Percentiles rank a stretch among this genome's conserved stretches.
phyloP scores from a whole-genome alignment of 306 rosid species.

The Quercus cerris region DNA sequence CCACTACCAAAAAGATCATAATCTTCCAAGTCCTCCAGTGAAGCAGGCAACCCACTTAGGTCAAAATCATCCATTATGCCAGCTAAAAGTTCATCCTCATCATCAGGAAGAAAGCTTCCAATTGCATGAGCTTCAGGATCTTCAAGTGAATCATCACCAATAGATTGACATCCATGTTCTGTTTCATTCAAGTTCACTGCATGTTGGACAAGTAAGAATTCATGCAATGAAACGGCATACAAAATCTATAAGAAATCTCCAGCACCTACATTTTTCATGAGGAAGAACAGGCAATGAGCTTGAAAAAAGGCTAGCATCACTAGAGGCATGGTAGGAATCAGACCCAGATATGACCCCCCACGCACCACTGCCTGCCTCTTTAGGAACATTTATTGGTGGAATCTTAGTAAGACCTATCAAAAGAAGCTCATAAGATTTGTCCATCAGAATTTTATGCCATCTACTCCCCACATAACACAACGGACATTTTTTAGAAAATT shows the following conservation, averaged over 20 bases:
- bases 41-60: slow-evolving; percentile 72
- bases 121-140: slow-evolving; percentile 40
- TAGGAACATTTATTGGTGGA: slow-evolving; percentile 43
- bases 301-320: slow-evolving; percentile 76
- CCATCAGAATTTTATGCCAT: slow-evolving; percentile 10
- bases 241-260: slow-evolving; percentile 13
- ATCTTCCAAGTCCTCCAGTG: slow-evolving; percentile 82
- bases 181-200: slow-evolving; percentile 68
- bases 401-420: slow-evolving; percentile 50
- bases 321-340: slow-evolving; percentile 50
- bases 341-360: slow-evolving; percentile 57
- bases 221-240: not conserved
- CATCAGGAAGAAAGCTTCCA: slow-evolving; percentile 69
- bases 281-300: slow-evolving; percentile 81
- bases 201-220: slow-evolving; percentile 21
- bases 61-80: slow-evolving; percentile 81
- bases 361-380: slow-evolving; percentile 32
- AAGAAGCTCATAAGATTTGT: slow-evolving; percentile 4
- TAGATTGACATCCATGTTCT: slow-evolving; percentile 40
- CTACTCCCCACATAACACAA: not conserved
- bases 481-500: slow-evolving; percentile 6
- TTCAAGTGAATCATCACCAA: slow-evolving; percentile 46
- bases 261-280: slow-evolving; percentile 59
- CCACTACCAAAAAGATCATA: slow-evolving; percentile 78
- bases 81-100: slow-evolving; percentile 74